Conservation (phyloP, 345 rosid genomes). For the Nephelium lappaceum region DNA sequence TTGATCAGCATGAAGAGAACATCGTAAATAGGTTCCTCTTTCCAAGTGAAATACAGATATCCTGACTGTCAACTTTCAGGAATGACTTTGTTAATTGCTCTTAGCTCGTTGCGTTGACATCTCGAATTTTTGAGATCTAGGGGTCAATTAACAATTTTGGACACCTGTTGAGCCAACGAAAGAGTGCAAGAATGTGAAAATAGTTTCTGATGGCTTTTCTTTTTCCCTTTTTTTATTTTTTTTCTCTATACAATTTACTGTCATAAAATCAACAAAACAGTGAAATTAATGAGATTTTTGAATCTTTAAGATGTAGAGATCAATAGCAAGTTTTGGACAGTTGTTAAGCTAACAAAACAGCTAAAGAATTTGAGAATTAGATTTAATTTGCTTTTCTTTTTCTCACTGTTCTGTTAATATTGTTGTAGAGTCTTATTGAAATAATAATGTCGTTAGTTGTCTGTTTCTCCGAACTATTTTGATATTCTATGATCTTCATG, state of each 20-base stretch:
- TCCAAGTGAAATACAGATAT: not conserved
- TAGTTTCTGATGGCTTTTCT: not conserved
- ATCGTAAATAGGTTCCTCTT: not conserved
- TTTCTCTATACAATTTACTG: not conserved
- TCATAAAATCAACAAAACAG: not conserved
- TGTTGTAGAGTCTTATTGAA: not conserved
- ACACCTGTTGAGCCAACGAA: not conserved
- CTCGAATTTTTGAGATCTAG: slow-evolving; percentile 8
- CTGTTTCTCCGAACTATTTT: not conserved
- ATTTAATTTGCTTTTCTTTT: not conserved
- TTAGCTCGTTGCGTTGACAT: slow-evolving; percentile 6
- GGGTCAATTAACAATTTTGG: not conserved
- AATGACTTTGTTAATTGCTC: slow-evolving; percentile 10
- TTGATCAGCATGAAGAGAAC: not conserved
- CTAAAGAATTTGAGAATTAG: not conserved
- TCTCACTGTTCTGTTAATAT: not conserved
- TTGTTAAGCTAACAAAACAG: not conserved
- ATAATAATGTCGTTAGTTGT: not conserved
- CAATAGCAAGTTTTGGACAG: not conserved
- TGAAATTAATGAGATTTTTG: not conserved
- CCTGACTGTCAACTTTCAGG: not conserved
- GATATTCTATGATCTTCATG: not conserved
- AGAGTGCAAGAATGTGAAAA: not conserved
- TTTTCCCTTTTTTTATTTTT: not conserved
- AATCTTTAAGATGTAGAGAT: not conserved